These are phyloP conservation scores for Hsuehochloa calcarea DNA, from an alignment of 176 grass and related monocot species.

Conservation along the genomic window DNA sequence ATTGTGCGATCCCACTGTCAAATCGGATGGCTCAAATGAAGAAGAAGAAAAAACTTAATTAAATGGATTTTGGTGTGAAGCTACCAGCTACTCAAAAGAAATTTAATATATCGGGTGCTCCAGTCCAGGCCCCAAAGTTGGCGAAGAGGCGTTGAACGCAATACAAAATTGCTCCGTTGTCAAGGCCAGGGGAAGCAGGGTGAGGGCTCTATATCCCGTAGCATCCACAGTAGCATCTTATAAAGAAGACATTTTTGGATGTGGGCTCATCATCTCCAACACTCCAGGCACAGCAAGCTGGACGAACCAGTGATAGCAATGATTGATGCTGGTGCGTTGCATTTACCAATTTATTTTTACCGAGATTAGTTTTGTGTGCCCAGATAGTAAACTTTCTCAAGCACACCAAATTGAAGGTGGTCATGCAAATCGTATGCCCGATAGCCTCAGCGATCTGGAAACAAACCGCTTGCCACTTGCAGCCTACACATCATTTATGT, in stretches of 20 bases:
- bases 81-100: neutral
- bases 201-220: constrained; percentile 2
- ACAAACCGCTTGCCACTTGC: constrained; percentile 36
- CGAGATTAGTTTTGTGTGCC: neutral
- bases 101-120: neutral
- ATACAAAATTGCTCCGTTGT: constrained; percentile 24
- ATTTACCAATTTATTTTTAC: neutral
- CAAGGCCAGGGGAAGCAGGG: neutral
- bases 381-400: neutral
- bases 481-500: constrained; percentile 46
- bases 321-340: neutral
- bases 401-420: neutral
- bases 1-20: neutral
- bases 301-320: neutral
- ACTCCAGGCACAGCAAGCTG: neutral
- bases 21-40: neutral
- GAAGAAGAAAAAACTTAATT: neutral
- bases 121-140: constrained; percentile 11
- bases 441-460: neutral
- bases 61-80: constrained; percentile 10
- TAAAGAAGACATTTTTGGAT: neutral
- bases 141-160: constrained; percentile 29
- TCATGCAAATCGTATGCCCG: constrained; percentile 33
- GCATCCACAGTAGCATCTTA: neutral
- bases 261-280: neutral